phyloP scores from a whole-genome alignment of 192 early-diverging fungal genomes.

The Coemansia sp. region DNA sequence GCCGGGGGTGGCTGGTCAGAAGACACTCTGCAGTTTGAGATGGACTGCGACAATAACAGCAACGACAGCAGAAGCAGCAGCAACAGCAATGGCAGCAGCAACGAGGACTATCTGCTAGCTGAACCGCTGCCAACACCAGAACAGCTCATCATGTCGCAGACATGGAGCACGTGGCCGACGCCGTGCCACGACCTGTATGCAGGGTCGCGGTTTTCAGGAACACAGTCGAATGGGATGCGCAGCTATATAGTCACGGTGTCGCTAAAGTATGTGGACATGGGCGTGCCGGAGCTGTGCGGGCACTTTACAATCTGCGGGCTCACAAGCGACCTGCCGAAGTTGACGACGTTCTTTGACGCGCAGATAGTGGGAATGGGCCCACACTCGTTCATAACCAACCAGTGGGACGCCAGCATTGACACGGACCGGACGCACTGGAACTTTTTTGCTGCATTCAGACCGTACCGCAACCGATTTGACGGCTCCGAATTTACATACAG shows the following conservation, averaged over 20 bases:
- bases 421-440: slow-evolving; percentile 70
- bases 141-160: slow-evolving; percentile 50
- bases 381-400: slow-evolving; percentile 67
- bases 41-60: slow-evolving; percentile 2
- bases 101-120: slow-evolving; percentile 23
- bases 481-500: slow-evolving; percentile 37
- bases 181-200: slow-evolving; percentile 53
- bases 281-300: slow-evolving; percentile 65
- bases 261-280: slow-evolving; percentile 62
- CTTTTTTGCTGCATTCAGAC: slow-evolving; percentile 50
- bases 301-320: slow-evolving; percentile 74
- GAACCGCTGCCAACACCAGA: slow-evolving; percentile 47
- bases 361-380: slow-evolving; percentile 65
- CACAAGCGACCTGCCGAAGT: slow-evolving; percentile 64
- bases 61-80: not conserved
- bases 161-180: slow-evolving; percentile 54
- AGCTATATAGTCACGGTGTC: slow-evolving; percentile 42
- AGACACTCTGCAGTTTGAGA: slow-evolving; percentile 6
- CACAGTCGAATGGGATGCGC: slow-evolving; percentile 49
- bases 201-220: slow-evolving; percentile 46
- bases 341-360: slow-evolving; percentile 76
- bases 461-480: slow-evolving; percentile 42
- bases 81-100: not conserved
- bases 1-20: slow-evolving; percentile 2
- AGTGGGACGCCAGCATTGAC: slow-evolving; percentile 71